phyloP scores from a whole-genome alignment of 257 asterid species.

The Penstemon barbatus region DNA sequence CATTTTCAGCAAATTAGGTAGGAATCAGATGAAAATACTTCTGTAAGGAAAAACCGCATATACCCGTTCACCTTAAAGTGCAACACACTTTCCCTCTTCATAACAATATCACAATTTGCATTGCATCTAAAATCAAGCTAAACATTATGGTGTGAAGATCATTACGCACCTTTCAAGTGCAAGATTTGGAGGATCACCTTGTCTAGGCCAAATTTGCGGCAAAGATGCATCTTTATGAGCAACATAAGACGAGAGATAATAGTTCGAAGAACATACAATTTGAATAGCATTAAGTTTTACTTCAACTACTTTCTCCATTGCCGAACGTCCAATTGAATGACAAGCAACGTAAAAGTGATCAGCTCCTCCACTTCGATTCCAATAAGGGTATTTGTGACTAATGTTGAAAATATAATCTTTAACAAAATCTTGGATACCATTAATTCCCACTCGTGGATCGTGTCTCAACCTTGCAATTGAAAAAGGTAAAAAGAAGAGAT shows the following conservation, averaged over 20 bases:
- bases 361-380: constrained; percentile 84
- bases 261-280: constrained; percentile 82
- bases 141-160: background rate
- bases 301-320: constrained; percentile 64
- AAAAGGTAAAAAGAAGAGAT: constrained; percentile 79
- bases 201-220: constrained; percentile 94
- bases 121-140: background rate
- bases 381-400: constrained; percentile 58
- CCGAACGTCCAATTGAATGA: constrained; percentile 77
- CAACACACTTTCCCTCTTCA: background rate
- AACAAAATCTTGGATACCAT: constrained; percentile 66
- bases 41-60: background rate
- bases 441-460: constrained; percentile 66
- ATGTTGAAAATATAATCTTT: constrained; percentile 56
- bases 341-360: constrained; percentile 94
- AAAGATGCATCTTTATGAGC: constrained; percentile 88
- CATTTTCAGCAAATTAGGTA: constrained; percentile 9
- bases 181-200: constrained; percentile 50
- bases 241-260: constrained; percentile 63
- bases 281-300: constrained; percentile 75
- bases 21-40: background rate
- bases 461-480: constrained; percentile 81
- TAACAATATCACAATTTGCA: background rate
- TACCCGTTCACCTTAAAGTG: too few species aligned
- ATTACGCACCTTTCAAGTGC: constrained; percentile 51